A percentile compares a stretch with the other conserved stretches of the same genome.
Conservation (phyloP, 2,329 filamentous ascomycete species). For the Ascochyta viciae-villosae region DNA sequence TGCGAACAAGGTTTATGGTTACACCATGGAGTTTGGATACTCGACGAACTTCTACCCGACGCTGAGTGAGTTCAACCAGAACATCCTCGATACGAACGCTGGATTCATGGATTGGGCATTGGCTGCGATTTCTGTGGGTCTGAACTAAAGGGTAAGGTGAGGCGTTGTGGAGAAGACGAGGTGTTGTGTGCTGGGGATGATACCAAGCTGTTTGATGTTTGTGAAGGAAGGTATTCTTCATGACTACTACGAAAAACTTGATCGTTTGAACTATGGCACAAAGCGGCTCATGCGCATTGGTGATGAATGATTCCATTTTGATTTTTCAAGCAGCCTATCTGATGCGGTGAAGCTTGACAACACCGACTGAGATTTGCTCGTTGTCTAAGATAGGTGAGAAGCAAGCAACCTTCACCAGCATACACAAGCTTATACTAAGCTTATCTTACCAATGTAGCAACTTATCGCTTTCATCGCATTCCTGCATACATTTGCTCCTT, state of each 20-base stretch:
- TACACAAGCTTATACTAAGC: too few relatives aligned
- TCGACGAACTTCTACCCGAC: constrained; percentile 52
- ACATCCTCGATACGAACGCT: constrained; percentile 51
- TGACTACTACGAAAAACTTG: background rate
- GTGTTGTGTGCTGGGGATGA: constrained; percentile 2
- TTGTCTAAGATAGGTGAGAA: too few relatives aligned
- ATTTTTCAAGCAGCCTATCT: too few relatives aligned
- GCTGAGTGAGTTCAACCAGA: constrained; percentile 49
- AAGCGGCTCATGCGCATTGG: too few relatives aligned
- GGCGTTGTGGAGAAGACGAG: background rate
- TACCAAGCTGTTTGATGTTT: constrained; percentile 1
- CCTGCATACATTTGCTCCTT: too few relatives aligned
- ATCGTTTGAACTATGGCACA: too few relatives aligned
- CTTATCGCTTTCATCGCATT: too few relatives aligned
- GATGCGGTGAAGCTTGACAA: too few relatives aligned
- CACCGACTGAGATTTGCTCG: too few relatives aligned
- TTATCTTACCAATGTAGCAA: too few relatives aligned
- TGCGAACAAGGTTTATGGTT: constrained; percentile 51
- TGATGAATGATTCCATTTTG: too few relatives aligned
- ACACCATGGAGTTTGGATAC: constrained; percentile 51
- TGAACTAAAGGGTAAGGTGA: constrained; percentile 17
- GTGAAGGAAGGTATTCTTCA: background rate
- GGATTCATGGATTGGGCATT: constrained; percentile 52
- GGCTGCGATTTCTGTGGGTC: constrained; percentile 44
- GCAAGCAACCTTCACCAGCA: too few relatives aligned